Evolutionary conservation across 202 grass and related monocot species (phyloP), one percentile per base, ranked within the genome.

Genomic region (Panicum hallii): DNA sequence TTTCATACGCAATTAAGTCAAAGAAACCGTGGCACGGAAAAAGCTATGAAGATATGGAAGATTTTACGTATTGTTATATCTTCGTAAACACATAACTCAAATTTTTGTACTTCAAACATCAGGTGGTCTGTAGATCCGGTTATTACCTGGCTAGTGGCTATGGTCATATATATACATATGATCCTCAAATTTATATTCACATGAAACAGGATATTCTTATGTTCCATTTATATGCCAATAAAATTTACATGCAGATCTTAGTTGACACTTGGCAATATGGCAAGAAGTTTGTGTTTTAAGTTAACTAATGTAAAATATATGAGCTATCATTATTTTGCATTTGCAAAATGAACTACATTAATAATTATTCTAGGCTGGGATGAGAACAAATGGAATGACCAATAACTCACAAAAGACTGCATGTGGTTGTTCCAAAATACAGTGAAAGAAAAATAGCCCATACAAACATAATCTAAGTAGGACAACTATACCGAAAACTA

Each of bases 151-250:
- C 54, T n/a, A 30, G 26, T 28, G 13, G 13, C 11, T 16, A 30
- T 12, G 42, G 42, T 44, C 11, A 70, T 70, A 26, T 26, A 20
- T 0, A n/a, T 63, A 53, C 20, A 46, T 1, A n/a, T n/a, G 42
- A 79, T 67, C 57, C 68, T 74, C 34, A 57, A 45, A 22, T 58
- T 57, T 36, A 75, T 75, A 57, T 87, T 26, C 8, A 57, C 16
- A 15, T 46, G 3, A 38, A 61, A 46, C 54, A 68, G 7, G 47
- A 87, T 52, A 28, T 23, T 82, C 11, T 22, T 66, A 88, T 70
- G 63, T 63, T 83, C 11, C 38, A 43, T 70, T 47, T 46, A 78
- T 19, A 69, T 23, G 32, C 61, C 36, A 38, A 78, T 3, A 15
- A 68, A 68, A 52, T 52, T 73, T 64, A 30, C 15, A 38, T 19